Evolutionary conservation across 441 rosid genomes (phyloP).

Genomic region (Arabidopsis lyrata): DNA sequence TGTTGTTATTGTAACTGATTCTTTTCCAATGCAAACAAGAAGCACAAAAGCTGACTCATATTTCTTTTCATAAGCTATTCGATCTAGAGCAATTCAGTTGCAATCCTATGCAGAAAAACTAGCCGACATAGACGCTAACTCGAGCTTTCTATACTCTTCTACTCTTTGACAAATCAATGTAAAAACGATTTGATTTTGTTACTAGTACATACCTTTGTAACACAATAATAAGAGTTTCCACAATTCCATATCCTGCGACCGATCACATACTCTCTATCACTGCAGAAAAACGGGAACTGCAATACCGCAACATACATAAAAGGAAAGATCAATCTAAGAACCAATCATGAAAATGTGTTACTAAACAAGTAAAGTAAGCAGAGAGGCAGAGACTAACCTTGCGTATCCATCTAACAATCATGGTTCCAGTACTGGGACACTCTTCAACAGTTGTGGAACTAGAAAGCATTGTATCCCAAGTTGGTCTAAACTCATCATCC

Average conservation of each 20-base stretch:
- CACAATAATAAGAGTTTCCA: conserved; percentile 64
- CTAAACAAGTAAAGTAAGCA: not conserved
- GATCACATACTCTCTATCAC: conserved; percentile 83
- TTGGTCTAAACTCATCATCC: conserved; percentile 83
- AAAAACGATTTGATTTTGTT: not conserved
- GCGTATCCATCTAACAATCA: conserved; percentile 83
- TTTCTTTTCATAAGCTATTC: not conserved
- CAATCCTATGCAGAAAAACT: not conserved
- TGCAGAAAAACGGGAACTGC: conserved; percentile 87
- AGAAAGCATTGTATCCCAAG: conserved; percentile 90
- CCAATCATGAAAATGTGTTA: not conserved
- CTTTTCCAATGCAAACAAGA: not conserved
- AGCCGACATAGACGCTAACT: not conserved
- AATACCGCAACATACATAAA: conserved; percentile 24
- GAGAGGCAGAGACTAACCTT: conserved; percentile 51
- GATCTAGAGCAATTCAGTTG: not conserved
- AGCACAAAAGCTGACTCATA: not conserved
- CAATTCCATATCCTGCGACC: conserved; percentile 84
- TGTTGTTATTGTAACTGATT: not conserved
- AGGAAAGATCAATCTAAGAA: not conserved
- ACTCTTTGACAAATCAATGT: conserved; percentile 2
- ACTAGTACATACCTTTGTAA: conserved; percentile 69
- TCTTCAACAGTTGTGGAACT: conserved; percentile 55
- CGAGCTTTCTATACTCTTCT: not conserved
- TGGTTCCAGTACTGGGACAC: conserved; percentile 70